These are phyloP conservation scores for Dalbergia cochinchinensis DNA, from an alignment of 306 rosid species.

Conservation along the genomic window DNA sequence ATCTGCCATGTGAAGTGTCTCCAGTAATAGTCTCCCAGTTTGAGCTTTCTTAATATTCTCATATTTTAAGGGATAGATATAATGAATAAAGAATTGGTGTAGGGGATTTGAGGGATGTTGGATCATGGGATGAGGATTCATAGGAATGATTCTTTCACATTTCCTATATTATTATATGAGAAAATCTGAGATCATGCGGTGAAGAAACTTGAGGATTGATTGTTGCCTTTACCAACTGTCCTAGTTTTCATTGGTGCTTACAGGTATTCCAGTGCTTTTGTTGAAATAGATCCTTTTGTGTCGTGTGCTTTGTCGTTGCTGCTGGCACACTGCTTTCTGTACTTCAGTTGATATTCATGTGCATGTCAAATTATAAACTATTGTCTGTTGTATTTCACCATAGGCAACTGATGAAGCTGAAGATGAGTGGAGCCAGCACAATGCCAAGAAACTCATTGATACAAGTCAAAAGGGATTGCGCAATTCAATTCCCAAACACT, in stretches of 20 bases:
- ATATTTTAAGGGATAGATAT: background rate
- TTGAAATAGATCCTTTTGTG: background rate
- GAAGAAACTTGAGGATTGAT: background rate
- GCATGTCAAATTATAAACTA: conserved; percentile 1
- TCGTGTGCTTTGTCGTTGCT: background rate
- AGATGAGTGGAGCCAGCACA: conserved; percentile 95
- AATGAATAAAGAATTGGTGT: background rate
- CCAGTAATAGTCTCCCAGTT: background rate
- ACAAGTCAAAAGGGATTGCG: conserved; percentile 83
- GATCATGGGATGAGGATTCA: background rate
- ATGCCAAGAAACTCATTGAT: conserved; percentile 85
- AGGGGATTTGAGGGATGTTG: background rate
- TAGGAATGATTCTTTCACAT: background rate
- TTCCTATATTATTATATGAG: background rate
- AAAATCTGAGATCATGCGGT: background rate
- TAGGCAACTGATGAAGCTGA: conserved; percentile 97
- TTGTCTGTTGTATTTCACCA: conserved; percentile 18
- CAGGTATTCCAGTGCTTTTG: conserved; percentile 16
- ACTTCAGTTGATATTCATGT: background rate
- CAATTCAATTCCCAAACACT: conserved; percentile 77
- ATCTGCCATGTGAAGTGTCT: background rate
- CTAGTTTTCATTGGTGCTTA: conserved; percentile 11
- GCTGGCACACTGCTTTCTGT: background rate
- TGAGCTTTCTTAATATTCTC: background rate
- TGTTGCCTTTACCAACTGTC: background rate